Percentiles rank a stretch among this genome's conserved stretches.
Conservation (phyloP, 768 basidiomycete genomes). For the Paxillus rubicundulus region DNA sequence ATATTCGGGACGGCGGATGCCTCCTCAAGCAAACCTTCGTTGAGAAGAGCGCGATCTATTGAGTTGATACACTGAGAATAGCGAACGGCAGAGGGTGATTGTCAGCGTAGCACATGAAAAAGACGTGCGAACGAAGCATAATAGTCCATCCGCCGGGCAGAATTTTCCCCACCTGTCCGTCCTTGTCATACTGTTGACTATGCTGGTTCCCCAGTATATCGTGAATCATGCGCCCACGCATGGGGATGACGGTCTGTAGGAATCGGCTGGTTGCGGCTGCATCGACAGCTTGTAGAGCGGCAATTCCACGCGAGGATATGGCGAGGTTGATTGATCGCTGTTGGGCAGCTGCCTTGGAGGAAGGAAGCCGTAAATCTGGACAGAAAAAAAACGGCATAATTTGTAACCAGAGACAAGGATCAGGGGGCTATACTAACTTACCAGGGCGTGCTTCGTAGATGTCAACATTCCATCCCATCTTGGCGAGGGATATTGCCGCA, state of each 20-base stretch:
- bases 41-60: conserved; percentile 84
- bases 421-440: conserved; percentile 28
- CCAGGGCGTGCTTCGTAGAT: conserved; percentile 81
- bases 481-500: conserved; percentile 79
- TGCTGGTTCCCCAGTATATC: conserved; percentile 64
- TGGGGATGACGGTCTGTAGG: conserved; percentile 80
- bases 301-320: conserved; percentile 90
- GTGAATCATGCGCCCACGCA: conserved; percentile 97
- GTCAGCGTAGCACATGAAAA: conserved; percentile 8
- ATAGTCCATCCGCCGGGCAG: conserved; percentile 9
- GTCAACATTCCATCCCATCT: conserved; percentile 81
- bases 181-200: conserved; percentile 85
- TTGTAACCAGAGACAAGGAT: conserved; percentile 12
- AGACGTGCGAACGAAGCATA: conserved; percentile 19
- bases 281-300: conserved; percentile 82
- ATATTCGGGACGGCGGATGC: conserved; percentile 62
- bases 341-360: conserved; percentile 60
- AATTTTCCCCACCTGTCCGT: conserved; percentile 70
- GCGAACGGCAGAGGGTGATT: conserved; percentile 21
- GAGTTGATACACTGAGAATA: conserved; percentile 83
- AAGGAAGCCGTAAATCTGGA: conserved; percentile 71
- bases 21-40: conserved; percentile 80
- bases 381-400: conserved; percentile 2
- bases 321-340: conserved; percentile 96
- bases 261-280: conserved; percentile 65